Percentiles rank a stretch among this genome's conserved stretches.
Evolutionary conservation across 805 yeast genomes (phyloP).

Genomic region (Monosporozyma solicola): DNA sequence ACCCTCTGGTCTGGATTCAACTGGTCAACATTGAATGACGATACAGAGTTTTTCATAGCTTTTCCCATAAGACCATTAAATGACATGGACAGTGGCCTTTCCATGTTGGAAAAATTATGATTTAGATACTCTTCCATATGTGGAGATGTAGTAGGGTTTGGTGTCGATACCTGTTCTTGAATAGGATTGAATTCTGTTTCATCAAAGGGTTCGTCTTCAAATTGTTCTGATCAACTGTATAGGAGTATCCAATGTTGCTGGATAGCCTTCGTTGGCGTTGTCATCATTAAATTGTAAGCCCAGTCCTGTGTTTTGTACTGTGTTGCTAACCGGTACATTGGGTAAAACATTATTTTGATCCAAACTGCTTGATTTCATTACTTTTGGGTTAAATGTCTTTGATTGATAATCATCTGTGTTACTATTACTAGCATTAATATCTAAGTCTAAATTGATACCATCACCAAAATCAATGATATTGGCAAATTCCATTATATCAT

Average conservation of each 20-base stretch:
- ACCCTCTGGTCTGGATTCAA: background rate
- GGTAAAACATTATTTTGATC: background rate
- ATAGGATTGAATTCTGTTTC: constrained; percentile 3
- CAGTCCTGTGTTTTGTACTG: background rate
- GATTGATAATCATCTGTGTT: background rate
- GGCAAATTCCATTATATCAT: constrained; percentile 38
- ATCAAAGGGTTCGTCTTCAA: constrained; percentile 25
- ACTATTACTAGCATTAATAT: constrained; percentile 11
- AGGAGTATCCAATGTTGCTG: background rate
- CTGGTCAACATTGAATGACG: background rate
- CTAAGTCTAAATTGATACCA: constrained; percentile 31
- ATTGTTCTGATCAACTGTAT: constrained; percentile 7
- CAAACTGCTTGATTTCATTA: background rate
- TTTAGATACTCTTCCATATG: constrained; percentile 5
- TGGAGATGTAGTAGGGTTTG: background rate
- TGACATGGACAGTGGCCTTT: constrained; percentile 39
- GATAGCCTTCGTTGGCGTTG: constrained; percentile 5
- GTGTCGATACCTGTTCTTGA: background rate
- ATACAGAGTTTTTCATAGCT: constrained; percentile 35
- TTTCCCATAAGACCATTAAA: constrained; percentile 58
- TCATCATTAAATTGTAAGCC: background rate
- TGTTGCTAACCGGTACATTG: background rate
- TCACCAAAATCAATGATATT: constrained; percentile 40
- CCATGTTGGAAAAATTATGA: background rate
- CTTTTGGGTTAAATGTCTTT: constrained; percentile 4